Evolutionary conservation across 1,284 basidiomycete genomes (phyloP), one percentile per base, ranked within the genome.

Genomic region (Ceratobasidium sp.): DNA sequence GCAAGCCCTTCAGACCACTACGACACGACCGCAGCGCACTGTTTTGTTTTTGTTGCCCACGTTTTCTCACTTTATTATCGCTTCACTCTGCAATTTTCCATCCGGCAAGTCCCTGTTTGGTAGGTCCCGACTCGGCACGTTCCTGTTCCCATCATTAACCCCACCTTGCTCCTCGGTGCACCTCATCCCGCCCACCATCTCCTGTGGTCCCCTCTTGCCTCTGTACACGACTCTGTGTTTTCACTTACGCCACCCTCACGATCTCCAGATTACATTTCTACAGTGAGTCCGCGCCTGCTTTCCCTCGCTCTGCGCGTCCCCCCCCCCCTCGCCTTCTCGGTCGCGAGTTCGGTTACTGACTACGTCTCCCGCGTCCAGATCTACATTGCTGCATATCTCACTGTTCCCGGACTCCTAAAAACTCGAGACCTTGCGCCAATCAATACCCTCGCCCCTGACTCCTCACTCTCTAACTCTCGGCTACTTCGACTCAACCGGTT

Each of bases 111-210:
- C 66, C 66, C 66, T 56, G 27, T 69, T 69, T 69, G 66, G 66
- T 69, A 58, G 49, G 66, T 69, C 66, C 31, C 66, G 66, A 24
- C 34, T 69, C 66, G 66, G 53, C 66, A 69, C 66, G 66, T 69
- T 69, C 66, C 66, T 69, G 66, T 69, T 69, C 66, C 66, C 66
- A 69, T 69, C 66, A 69, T 51, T 69, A 37, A 69, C 41, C 66
- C 51, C 34, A 54, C 58, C 58, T 59, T n/a, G 58, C 58, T 41
- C 58, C 58, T 59, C 58, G 58, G 58, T 69, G 66, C 24, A 24
- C 66, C 53, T 69, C 48, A 51, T 58, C 53, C 66, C 66, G 66
- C 66, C 66, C 66, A 56, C 66, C 48, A 48, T 29, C 66, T 31
- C 43, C 39, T 48, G 46, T 48, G 29, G 27, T 37, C 64, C n/a